phyloP scores from a whole-genome alignment of 1,284 basidiomycete genomes.

The Sporisorium sorghi region DNA sequence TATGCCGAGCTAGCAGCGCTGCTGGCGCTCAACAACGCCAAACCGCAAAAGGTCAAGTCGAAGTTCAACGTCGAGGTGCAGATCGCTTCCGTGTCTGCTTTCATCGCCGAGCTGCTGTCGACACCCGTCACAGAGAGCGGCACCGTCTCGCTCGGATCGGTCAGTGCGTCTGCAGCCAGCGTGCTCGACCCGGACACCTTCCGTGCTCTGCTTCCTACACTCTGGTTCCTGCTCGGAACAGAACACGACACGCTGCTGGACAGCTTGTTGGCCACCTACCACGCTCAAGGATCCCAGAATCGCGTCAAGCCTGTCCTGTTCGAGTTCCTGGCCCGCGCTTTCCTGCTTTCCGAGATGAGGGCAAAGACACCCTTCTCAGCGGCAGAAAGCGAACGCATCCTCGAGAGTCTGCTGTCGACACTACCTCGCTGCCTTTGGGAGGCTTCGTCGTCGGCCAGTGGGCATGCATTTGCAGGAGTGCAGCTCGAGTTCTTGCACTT shows the following conservation, averaged over 20 bases:
- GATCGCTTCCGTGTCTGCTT: conserved; percentile 36
- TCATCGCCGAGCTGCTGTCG: conserved; percentile 37
- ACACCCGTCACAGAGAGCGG: conserved; percentile 25
- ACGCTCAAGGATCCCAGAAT: conserved; percentile 25
- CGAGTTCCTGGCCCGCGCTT: conserved; percentile 50
- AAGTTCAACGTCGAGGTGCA: conserved; percentile 46
- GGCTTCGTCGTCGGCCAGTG: conserved; percentile 11
- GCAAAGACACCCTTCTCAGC: conserved; percentile 16
- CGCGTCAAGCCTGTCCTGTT: conserved; percentile 50
- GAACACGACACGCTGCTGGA: conserved; percentile 36
- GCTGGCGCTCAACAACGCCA: conserved; percentile 25
- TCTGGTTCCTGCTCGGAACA: conserved; percentile 54
- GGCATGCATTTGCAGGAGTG: conserved; percentile 20
- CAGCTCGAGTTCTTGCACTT: conserved; percentile 44
- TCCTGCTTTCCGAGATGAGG: conserved; percentile 25
- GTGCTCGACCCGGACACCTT: conserved; percentile 43
- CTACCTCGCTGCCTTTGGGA: conserved; percentile 44
- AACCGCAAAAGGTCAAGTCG: conserved; percentile 21
- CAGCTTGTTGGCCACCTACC: conserved; percentile 32
- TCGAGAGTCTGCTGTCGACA: conserved; percentile 22
- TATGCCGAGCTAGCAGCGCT: conserved; percentile 53
- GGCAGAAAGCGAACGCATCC: conserved; percentile 16
- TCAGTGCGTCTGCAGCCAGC: conserved; percentile 19
- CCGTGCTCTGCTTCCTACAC: conserved; percentile 48
- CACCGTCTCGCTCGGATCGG: conserved; percentile 33